Evolutionary conservation across 2,329 filamentous ascomycete species (phyloP).

Genomic region (Blastomyces emzantsi): DNA sequence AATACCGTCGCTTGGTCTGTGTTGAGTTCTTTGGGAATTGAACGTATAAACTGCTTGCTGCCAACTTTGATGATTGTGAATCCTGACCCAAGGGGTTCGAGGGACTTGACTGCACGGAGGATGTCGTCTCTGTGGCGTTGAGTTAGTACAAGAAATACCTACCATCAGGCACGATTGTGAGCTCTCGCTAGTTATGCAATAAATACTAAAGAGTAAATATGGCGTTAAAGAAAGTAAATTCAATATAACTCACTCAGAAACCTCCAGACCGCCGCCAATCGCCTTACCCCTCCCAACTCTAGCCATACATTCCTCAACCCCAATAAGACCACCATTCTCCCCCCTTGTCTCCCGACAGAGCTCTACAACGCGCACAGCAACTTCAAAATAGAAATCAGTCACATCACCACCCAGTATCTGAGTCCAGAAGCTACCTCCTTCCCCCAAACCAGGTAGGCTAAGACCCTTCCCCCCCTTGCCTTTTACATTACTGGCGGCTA

Average conservation of each 20-base stretch:
- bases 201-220: background rate
- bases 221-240: constrained; percentile 1
- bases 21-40: constrained; percentile 89
- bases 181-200: background rate
- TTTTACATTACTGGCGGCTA: constrained; percentile 57
- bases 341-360: constrained; percentile 75
- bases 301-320: constrained; percentile 69
- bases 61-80: constrained; percentile 81
- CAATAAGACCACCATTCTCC: constrained; percentile 89
- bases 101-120: constrained; percentile 73
- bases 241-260: constrained; percentile 55
- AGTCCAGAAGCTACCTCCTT: constrained; percentile 70
- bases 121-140: constrained; percentile 62
- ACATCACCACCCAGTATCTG: constrained; percentile 85
- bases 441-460: constrained; percentile 26
- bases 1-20: constrained; percentile 87
- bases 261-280: constrained; percentile 64
- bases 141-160: constrained; percentile 3
- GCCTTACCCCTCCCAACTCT: constrained; percentile 62
- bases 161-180: background rate
- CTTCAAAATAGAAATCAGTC: constrained; percentile 97
- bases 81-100: constrained; percentile 78
- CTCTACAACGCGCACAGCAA: constrained; percentile 91
- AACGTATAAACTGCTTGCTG: constrained; percentile 76
- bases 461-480: constrained; percentile 40